Evolutionary conservation across 257 asterid species (phyloP), one percentile per base, ranked within the genome.

Genomic region (Solanum acaule): DNA sequence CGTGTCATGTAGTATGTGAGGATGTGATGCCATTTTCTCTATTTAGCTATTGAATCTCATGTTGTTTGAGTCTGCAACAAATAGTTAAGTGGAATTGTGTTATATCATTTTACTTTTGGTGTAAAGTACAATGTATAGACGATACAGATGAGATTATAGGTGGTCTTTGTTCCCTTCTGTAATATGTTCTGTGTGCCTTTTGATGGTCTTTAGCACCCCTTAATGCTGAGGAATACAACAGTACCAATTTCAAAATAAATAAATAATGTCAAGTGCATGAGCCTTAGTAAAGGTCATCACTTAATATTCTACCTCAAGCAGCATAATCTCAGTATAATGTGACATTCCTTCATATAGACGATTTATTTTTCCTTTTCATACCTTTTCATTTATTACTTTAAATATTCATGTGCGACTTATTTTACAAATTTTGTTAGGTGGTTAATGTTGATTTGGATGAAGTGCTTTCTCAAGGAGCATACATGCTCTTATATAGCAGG

Each of bases 401-500:
- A 27, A 42, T 82, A 31, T 86, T 87, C 81, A 61, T 20, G 52
- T 83, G 59, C 29, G 63, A 38, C 83, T 85, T 8, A 78, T 46
- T 40, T 33, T 27, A 3, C 59, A 68, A 20, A 31, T 84, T 84
- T 92, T 87, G 63, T 73, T 93, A 97, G 99, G 98, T 96, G 89
- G 90, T 79, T 88, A 52, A 73, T 1, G 98, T 94, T 88, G 97
- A 93, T 87, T 88, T 94, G 92, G 98, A 96, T 85, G 99, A 97
- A 91, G 98, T 97, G 87, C 98, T 97, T 86, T 95, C 98, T 1
- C 99, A 96, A 93, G 98, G 98, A 90, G 98, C 98, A 88, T 97
- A 97, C 89, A 97, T 96, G 99, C 98, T 97, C 88, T 87, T 97
- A 89, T 97, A 97, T 91, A 97, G 93, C 95, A 95, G 99, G 99